These are phyloP conservation scores for Solanum chmielewskii DNA, from an alignment of 257 asterid genomes.

Conservation along the genomic window DNA sequence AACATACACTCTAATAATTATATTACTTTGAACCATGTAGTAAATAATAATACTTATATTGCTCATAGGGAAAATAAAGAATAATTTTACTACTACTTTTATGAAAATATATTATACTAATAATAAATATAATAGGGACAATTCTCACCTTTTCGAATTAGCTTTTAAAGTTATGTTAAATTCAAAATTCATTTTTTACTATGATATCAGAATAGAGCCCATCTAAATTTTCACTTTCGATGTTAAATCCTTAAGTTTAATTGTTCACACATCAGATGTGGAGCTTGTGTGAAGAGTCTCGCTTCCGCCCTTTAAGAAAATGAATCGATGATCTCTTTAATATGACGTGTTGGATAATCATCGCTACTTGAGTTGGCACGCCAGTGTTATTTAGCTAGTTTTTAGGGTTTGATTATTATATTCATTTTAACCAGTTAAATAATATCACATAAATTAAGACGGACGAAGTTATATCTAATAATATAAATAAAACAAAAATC, in stretches of 20 bases:
- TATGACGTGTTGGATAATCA: too few species aligned
- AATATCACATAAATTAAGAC: background rate
- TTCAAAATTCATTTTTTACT: background rate
- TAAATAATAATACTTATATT: background rate
- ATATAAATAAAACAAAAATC: background rate
- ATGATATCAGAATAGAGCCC: background rate
- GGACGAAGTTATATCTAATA: background rate
- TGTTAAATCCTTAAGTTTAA: background rate
- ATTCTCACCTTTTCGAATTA: background rate
- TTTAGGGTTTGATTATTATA: accelerated
- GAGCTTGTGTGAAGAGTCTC: background rate
- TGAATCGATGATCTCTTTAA: too few species aligned
- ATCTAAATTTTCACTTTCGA: background rate
- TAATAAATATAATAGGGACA: too few species aligned
- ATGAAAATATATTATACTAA: too few species aligned
- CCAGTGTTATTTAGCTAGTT: too few species aligned
- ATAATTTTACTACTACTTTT: background rate
- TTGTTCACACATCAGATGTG: background rate
- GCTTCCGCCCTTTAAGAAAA: background rate
- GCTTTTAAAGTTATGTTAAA: background rate
- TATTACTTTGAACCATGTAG: background rate
- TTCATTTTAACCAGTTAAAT: accelerated
- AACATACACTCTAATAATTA: slow-evolving; percentile 30
- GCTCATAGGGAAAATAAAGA: background rate
- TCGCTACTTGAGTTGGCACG: too few species aligned